Base-by-base conservation (phyloP, 352 stramenopile species). In the Phytophthora syringae region DNA sequence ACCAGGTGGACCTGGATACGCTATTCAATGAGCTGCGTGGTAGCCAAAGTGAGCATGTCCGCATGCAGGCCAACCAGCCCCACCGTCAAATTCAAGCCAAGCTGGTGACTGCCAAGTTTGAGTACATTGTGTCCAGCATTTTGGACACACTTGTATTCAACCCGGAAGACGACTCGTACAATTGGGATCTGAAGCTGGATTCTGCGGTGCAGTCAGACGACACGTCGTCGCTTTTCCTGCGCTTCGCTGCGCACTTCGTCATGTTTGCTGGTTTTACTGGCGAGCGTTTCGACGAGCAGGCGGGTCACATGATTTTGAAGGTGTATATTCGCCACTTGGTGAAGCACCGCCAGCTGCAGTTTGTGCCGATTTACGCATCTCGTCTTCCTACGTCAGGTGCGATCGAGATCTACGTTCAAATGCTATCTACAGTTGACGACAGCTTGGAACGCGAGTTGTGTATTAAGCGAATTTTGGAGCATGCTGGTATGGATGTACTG, bases 321-420 rank as follows among this genome's bases (percentile, higher is more conserved):
- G 57, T 83, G 18, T 95, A 95, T 54, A 89, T 95, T 58, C 82
- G 88, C 0, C 84, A 95, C 50, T 60, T 95, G 20, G 82, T 93
- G 24, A 88, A 93, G 69, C 84, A 93, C 22, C 76, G 76, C 2
- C 85, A 95, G 34, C 73, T 90, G 50, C 80, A 90, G 51, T 78
- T 94, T 7, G 80, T 94, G 20, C 84, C 88, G 12, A 57, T 95
- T 3, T 95, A 94, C 50, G 84, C 75, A 0, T 84, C 84, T 52
- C 76, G 72, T 7, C 72, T 95, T 9, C 88, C 88, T 25, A 82
- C 70, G 1, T 62, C 75, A 20, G 88, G 79, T 37, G 74, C 78
- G 0, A 77, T 85, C 13, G 82, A 90, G 49, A 74, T 95, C 4
- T 95, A 94, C 60, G 77, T 88, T 15, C 88, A 95, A 52, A 76